Conservation (phyloP, 169 alveolate species). For the Hepatocystis sp. region DNA sequence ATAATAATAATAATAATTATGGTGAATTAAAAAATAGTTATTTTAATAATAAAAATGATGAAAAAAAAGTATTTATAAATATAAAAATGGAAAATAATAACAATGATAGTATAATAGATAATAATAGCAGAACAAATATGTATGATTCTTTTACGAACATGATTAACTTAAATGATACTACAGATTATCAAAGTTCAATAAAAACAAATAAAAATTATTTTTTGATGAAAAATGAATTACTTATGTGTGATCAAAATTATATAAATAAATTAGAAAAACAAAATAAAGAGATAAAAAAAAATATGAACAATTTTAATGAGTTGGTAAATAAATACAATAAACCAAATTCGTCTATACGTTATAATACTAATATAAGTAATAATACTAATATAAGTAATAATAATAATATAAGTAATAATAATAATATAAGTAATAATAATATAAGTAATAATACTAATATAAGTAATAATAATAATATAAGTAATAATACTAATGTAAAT, state of each 20-base stretch:
- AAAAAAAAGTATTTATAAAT: slow-evolving; percentile 19
- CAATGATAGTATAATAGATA: background rate
- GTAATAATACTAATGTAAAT: no score
- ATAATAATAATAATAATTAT: background rate
- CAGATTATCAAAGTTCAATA: background rate
- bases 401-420: no score
- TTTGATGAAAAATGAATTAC: slow-evolving; percentile 21
- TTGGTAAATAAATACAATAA: slow-evolving; percentile 12
- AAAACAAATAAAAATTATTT: slow-evolving; percentile 6
- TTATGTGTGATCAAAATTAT: slow-evolving; percentile 3
- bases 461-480: no score
- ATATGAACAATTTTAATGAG: slow-evolving; percentile 13
- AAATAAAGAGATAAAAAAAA: background rate
- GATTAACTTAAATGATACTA: slow-evolving; percentile 7
- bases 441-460: no score
- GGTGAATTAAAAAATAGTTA: background rate
- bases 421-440: no score
- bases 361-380: background rate
- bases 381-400: no score
- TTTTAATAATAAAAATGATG: slow-evolving; percentile 12
- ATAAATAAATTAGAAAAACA: background rate
- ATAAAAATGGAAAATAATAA: no score
- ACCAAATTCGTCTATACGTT: background rate
- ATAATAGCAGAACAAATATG: slow-evolving; percentile 14
- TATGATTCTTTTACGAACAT: slow-evolving; percentile 7